Evolutionary conservation across 2,329 filamentous ascomycete species (phyloP), one percentile per base, ranked within the genome.

Genomic region (Aspergillus niger): DNA sequence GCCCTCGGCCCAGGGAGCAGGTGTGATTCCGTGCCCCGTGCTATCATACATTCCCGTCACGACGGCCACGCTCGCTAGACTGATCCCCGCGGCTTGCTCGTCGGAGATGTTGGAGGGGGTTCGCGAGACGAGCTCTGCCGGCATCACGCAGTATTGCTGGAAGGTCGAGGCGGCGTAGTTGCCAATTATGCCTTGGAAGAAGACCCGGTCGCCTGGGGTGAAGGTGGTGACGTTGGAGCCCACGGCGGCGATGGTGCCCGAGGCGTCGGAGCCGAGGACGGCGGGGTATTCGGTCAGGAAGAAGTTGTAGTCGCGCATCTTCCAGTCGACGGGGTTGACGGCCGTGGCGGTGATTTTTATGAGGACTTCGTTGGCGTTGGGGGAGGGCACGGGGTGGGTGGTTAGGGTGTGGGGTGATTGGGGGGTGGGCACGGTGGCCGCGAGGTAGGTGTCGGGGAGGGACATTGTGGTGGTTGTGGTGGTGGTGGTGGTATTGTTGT

Each of bases 121-220:
- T 57, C 73, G 74, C 26, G 63, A 70, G 0, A 75, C 66, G 1
- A 77, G 67, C 7, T 65, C 67, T 0, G 72, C 72, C 3, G 71
- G 70, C 59, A 76, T 74, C 41, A 71, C 72, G 64, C 70, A 69
- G 60, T 77, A 78, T 55, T 77, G 71, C 62, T 78, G 76, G 64
- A 77, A 77, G 1, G 75, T 75, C 2, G 64, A 69, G 1, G 65
- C 64, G 48, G 74, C 63, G 28, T 69, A 68, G 22, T 70, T 69
- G 24, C 65, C 68, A 4, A 76, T 59, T 17, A 76, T 74, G 3
- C 74, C 74, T 51, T 74, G 70, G 65, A 77, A 77, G 65, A 76
- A 74, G 30, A 73, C 69, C 11, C 70, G 65, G 44, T 72, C 70
- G 55, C 71, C 69, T 6, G 63, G 53, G 2, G 55, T 41, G 54